phyloP scores from a whole-genome alignment of 1,139 yeast species.

The Geotrichum phurueaensis region DNA sequence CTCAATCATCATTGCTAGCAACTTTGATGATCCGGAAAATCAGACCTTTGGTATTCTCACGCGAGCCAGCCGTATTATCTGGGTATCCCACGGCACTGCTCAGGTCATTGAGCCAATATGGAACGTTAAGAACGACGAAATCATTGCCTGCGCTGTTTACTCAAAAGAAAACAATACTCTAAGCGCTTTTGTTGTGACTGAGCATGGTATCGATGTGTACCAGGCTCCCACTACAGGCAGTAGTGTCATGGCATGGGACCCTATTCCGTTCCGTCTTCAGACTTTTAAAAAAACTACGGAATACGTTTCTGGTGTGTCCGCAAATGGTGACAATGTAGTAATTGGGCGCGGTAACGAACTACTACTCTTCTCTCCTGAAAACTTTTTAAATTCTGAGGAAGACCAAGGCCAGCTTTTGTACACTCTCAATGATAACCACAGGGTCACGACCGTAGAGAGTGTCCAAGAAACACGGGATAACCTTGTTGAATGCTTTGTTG shows the following conservation, averaged over 20 bases:
- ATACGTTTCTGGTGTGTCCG: slow-evolving; percentile 18
- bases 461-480: not conserved
- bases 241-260: slow-evolving; percentile 17
- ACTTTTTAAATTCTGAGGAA: slow-evolving; percentile 18
- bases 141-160: slow-evolving; percentile 12
- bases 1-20: slow-evolving; percentile 14
- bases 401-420: slow-evolving; percentile 10
- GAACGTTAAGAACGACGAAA: slow-evolving; percentile 15
- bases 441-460: slow-evolving; percentile 12
- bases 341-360: slow-evolving; percentile 17
- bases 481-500: slow-evolving; percentile 7
- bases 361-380: slow-evolving; percentile 16
- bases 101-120: slow-evolving; percentile 24
- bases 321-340: slow-evolving; percentile 18
- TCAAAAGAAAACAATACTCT: slow-evolving; percentile 11
- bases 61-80: slow-evolving; percentile 23
- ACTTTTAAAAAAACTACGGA: slow-evolving; percentile 12
- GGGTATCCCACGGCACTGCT: slow-evolving; percentile 24
- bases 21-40: slow-evolving; percentile 5
- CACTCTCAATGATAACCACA: slow-evolving; percentile 3
- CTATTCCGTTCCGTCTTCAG: slow-evolving; percentile 11
- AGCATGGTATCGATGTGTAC: slow-evolving; percentile 12
- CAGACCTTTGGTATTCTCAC: slow-evolving; percentile 23
- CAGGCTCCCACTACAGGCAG: slow-evolving; percentile 2
- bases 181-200: slow-evolving; percentile 14